These are phyloP conservation scores for Plasmodium adleri DNA, from an alignment of 169 alveolate genomes.

Conservation along the genomic window DNA sequence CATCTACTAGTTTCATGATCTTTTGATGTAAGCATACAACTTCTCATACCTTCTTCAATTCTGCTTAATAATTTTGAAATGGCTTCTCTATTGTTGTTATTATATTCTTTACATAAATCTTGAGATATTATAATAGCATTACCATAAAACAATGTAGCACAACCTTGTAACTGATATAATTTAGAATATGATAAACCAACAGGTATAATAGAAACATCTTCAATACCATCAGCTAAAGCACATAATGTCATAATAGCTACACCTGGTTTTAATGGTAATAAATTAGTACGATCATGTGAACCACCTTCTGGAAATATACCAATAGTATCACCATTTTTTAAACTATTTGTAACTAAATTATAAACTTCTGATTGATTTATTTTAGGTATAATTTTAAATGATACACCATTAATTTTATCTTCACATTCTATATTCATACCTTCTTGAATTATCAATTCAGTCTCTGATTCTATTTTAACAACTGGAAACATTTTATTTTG, in stretches of 20 bases:
- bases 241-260: constrained; percentile 94
- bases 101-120: constrained; percentile 84
- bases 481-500: constrained; percentile 84
- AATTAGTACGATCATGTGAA: constrained; percentile 95
- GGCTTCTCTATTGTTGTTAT: constrained; percentile 82
- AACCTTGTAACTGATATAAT: constrained; percentile 88
- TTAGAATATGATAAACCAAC: constrained; percentile 90
- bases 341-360: constrained; percentile 89
- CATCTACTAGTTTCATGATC: constrained; percentile 85
- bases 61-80: constrained; percentile 81
- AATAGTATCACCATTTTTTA: constrained; percentile 91
- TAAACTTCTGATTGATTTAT: constrained; percentile 93
- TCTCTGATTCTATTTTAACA: constrained; percentile 89
- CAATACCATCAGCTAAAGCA: constrained; percentile 94
- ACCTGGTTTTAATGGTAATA: constrained; percentile 96
- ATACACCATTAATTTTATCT: constrained; percentile 80
- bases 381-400: constrained; percentile 90
- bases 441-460: constrained; percentile 86
- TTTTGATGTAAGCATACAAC: constrained; percentile 88
- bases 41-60: constrained; percentile 86
- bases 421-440: constrained; percentile 80
- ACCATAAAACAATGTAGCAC: constrained; percentile 90
- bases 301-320: constrained; percentile 98
- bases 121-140: constrained; percentile 87
- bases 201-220: constrained; percentile 91